Base-by-base conservation (phyloP, 805 yeast genomes). In the Kodamaea fukazawae region DNA sequence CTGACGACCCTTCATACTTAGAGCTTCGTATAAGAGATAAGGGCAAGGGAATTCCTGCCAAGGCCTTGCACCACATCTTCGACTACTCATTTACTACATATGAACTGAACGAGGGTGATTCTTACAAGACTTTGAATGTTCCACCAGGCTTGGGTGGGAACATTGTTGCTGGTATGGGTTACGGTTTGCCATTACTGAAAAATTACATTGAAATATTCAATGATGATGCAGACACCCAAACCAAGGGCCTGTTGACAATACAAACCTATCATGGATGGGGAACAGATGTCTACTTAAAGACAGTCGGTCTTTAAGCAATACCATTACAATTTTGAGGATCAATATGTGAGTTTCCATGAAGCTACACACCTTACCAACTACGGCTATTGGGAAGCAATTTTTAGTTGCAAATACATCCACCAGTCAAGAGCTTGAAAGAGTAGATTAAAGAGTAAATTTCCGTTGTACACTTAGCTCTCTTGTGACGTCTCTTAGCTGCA, bases 121-220 rank as follows among this genome's bases (percentile, higher is more conserved):
- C 77, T 29, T 75, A 74, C 51, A 75, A 75, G 51, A 79, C 86
- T 0, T 61, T 81, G 41, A 83, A 84, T 51, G 76, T 76, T 20
- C 81, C 84, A 25, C 90, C 89, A 0, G 90, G 89, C 2, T 71
- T 74, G 16, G 83, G 83, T 1, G 83, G 86, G 1, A 75, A 75
- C 51, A 67, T 75, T 7, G 79, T 91, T 26, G 96, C 97, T 0
- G 99, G 99, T 0, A 85, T 93, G 86, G 98, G 98, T 0, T 91
- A 88, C 57, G 99, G 99, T 0, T 62, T 91, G 40, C 98, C 98
- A 5, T 66, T 91, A 46, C 85, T 90, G 67, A 68, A 64, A 46
- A 62, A 60, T 46, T 69, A 69, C 49, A 55, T 67, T 13, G 73
- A 69, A 49, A 60, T 67, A 2, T 69, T 69, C 47, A 67, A 67